Conservation (phyloP, 495 filamentous ascomycete species). For the Cairneyella variabilis region DNA sequence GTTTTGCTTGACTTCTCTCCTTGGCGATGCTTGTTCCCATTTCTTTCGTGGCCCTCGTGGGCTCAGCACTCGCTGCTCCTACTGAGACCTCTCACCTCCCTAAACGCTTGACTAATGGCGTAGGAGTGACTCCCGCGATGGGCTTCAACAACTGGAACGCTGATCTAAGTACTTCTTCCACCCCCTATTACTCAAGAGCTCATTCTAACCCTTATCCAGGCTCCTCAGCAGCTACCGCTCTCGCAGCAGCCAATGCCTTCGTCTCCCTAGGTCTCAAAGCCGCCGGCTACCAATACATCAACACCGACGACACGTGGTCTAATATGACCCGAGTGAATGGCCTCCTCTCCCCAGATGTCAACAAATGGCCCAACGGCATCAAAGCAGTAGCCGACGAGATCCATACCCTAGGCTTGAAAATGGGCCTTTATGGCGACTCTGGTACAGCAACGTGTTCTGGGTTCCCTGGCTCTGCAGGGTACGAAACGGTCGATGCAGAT, state of each 20-base stretch:
- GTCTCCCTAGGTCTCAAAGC: slow-evolving; percentile 11
- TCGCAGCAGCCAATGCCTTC: slow-evolving; percentile 6
- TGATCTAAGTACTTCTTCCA: background rate
- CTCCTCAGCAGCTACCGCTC: background rate
- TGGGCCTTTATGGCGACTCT: slow-evolving; percentile 18
- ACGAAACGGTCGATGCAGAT: slow-evolving; percentile 6
- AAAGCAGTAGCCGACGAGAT: slow-evolving; percentile 24
- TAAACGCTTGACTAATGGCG: slow-evolving; percentile 2
- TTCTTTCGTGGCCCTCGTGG: background rate
- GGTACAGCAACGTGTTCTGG: slow-evolving; percentile 8
- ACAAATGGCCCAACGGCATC: slow-evolving; percentile 26
- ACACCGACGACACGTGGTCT: slow-evolving; percentile 12
- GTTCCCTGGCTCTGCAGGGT: slow-evolving; percentile 1
- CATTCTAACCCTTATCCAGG: background rate
- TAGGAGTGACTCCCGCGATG: slow-evolving; percentile 7
- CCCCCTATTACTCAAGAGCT: background rate
- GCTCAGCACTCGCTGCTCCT: background rate
- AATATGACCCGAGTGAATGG: background rate
- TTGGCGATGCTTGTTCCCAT: no score
- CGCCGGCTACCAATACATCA: slow-evolving; percentile 9
- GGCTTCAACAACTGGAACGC: slow-evolving; percentile 8
- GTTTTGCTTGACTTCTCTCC: no score
- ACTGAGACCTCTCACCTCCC: background rate
- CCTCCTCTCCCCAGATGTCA: slow-evolving; percentile 18
- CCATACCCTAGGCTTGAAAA: slow-evolving; percentile 29